Conservation (phyloP, 768 basidiomycete genomes). For the Hygrocybe punicea region DNA sequence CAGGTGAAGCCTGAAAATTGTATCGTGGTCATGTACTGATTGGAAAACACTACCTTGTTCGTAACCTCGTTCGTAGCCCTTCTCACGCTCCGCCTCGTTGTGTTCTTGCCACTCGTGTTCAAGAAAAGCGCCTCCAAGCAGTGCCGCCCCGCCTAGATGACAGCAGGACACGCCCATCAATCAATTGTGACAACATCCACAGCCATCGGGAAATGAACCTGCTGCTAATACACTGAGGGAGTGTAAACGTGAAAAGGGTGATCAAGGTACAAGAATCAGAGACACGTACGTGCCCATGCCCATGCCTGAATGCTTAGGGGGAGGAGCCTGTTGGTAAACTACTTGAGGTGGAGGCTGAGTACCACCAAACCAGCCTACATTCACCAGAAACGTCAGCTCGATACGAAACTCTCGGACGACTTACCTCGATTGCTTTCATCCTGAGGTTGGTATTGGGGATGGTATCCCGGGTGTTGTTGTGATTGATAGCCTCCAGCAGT, state of each 20-base stretch:
- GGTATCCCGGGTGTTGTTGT: background rate
- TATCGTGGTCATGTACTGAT: background rate
- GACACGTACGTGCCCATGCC: constrained; percentile 54
- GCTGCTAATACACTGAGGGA: constrained; percentile 2
- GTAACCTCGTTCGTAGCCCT: constrained; percentile 56
- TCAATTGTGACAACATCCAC: too few relatives aligned
- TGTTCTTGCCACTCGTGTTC: constrained; percentile 46
- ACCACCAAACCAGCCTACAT: constrained; percentile 16
- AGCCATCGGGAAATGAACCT: constrained; percentile 5
- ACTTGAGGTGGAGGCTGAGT: constrained; percentile 33
- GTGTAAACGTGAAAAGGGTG: background rate
- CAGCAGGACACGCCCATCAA: background rate
- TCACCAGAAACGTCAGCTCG: background rate
- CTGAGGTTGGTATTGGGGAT: background rate
- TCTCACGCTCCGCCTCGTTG: constrained; percentile 30
- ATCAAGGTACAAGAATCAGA: constrained; percentile 6
- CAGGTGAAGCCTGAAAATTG: background rate
- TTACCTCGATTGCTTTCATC: background rate
- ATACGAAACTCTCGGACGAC: constrained; percentile 1
- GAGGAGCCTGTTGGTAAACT: constrained; percentile 36
- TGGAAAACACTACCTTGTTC: background rate
- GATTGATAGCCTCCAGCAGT: too few relatives aligned
- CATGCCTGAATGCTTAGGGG: constrained; percentile 43
- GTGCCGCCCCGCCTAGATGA: constrained; percentile 52
- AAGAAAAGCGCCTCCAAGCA: constrained; percentile 62